These are phyloP conservation scores for Byssothecium circinans DNA, from an alignment of 2,329 filamentous ascomycete species.

Conservation along the genomic window DNA sequence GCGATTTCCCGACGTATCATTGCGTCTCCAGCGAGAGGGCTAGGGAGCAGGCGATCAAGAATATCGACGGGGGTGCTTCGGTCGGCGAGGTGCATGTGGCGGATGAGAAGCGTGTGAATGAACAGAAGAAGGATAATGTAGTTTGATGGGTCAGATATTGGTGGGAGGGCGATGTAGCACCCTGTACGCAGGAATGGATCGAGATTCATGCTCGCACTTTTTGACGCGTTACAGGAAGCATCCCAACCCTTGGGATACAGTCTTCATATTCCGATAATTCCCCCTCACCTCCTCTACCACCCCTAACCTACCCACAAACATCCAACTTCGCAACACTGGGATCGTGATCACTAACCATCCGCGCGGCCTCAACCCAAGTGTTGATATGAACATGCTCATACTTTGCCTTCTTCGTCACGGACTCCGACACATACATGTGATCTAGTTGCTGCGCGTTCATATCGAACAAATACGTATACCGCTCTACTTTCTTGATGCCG, in stretches of 20 bases:
- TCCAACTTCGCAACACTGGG: slow-evolving; percentile 66
- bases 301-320: slow-evolving; percentile 51
- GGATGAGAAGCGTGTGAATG: neutral
- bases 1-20: slow-evolving; percentile 15
- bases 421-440: slow-evolving; percentile 66
- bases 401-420: slow-evolving; percentile 41
- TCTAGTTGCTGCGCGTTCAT: slow-evolving; percentile 71
- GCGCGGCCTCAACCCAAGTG: slow-evolving; percentile 63
- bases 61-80: neutral
- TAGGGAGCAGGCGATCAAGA: slow-evolving; percentile 1
- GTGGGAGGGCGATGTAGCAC: too few relatives aligned
- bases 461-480: slow-evolving; percentile 72
- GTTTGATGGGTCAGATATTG: too few relatives aligned
- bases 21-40: slow-evolving; percentile 5
- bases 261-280: too few relatives aligned
- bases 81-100: neutral
- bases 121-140: neutral
- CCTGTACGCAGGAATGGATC: too few relatives aligned
- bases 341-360: slow-evolving; percentile 68
- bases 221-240: too few relatives aligned
- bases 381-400: slow-evolving; percentile 73
- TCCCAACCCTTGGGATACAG: too few relatives aligned
- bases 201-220: too few relatives aligned
- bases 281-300: too few relatives aligned
- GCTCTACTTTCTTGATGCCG: slow-evolving; percentile 56